phyloP scores from a whole-genome alignment of 2,329 filamentous ascomycete species.

The Hymenoscyphus fraxineus region DNA sequence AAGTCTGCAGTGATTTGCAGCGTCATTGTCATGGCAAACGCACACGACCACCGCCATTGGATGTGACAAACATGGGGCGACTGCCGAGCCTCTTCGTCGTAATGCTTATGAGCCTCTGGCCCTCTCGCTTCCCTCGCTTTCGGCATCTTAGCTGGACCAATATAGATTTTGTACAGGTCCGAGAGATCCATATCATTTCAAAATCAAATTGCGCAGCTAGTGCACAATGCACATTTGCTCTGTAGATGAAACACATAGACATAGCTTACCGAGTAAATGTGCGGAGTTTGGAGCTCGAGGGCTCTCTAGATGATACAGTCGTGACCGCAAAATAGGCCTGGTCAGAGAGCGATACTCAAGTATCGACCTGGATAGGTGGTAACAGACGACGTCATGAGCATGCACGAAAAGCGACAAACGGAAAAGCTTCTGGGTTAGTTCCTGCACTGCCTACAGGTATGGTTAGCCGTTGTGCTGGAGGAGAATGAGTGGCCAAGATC shows the following conservation, averaged over 20 bases:
- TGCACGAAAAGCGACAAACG: neutral
- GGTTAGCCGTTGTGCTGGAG: neutral
- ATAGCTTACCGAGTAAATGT: neutral
- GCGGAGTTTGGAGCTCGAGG: neutral
- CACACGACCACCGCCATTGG: neutral
- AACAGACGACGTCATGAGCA: neutral
- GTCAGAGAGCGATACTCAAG: neutral
- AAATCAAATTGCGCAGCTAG: neutral
- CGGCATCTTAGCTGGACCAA: neutral
- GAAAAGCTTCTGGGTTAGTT: neutral
- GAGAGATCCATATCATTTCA: neutral
- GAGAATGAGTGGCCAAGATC: no score
- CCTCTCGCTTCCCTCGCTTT: no score
- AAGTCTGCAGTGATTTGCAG: neutral
- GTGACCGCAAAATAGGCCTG: neutral
- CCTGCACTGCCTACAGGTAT: neutral
- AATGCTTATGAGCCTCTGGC: neutral
- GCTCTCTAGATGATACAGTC: neutral
- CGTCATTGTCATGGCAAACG: neutral
- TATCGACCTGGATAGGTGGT: constrained; percentile 1
- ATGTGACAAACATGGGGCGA: neutral
- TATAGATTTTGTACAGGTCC: neutral
- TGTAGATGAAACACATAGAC: neutral
- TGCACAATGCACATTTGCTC: no score
- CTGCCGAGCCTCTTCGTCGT: neutral